Evolutionary conservation across 2,329 filamentous ascomycete genomes (phyloP), one percentile per base, ranked within the genome.

Genomic region (Colletotrichum sp.): DNA sequence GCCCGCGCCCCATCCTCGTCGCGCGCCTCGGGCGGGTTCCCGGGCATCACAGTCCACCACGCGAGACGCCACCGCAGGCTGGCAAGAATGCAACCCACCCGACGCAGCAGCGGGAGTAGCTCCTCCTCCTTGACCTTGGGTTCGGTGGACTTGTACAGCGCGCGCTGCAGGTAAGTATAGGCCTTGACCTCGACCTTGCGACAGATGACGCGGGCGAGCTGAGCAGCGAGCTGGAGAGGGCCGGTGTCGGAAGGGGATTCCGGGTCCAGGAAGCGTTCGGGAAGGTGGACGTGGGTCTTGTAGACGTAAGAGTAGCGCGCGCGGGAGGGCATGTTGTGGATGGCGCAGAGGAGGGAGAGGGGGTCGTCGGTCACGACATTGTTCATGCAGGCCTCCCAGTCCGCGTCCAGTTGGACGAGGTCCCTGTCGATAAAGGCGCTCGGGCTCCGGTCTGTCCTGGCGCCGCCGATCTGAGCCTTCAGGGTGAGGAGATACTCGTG

Each of bases 291-390:
- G 32, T 12, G 21, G 67, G 24, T 10, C 43, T 67, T 74, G 9
- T 82, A 79, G 28, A 86, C 81, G 66, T 86, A 84, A 58, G 83
- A 85, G 77, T 87, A 87, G 43, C 83, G 83, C 21, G 85, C 85
- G 24, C 85, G 85, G 70, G 85, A 87, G 9, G 86, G 85, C 86
- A 87, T 87, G 76, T 86, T 87, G 77, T 86, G 86, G 83, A 85
- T 84, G 70, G 81, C 82, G 10, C 84, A 86, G 18, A 87, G 83
- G 8, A 86, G 79, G 43, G 84, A 79, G 48, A 85, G 84, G 64
- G 82, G 80, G 66, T 86, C 83, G 61, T 81, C 83, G 80, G 83
- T 82, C 9, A 84, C 83, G 5, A 72, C 85, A 34, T 85, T 83
- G 66, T 79, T 83, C 62, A 85, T 77, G 84, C 84, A 87, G 66